phyloP scores from a whole-genome alignment of 345 rosid species.

The Bruguiera parviflora region DNA sequence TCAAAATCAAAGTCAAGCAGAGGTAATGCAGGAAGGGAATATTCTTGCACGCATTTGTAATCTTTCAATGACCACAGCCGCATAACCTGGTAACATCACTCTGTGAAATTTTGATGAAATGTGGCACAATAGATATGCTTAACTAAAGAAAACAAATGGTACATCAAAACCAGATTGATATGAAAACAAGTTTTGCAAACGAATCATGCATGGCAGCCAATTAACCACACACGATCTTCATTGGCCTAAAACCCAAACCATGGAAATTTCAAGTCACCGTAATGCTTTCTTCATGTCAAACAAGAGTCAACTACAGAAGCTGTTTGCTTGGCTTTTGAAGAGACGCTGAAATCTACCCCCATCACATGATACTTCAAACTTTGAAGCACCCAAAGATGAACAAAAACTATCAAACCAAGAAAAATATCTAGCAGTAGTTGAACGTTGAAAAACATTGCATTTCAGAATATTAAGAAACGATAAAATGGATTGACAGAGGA shows the following conservation, averaged over 20 bases:
- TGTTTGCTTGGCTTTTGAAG: neutral
- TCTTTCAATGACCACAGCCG: slow-evolving; percentile 80
- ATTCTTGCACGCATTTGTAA: slow-evolving; percentile 68
- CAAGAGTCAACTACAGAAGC: neutral
- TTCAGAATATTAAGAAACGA: too few species aligned
- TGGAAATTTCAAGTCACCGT: neutral
- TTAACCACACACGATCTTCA: neutral
- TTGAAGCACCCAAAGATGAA: too few species aligned
- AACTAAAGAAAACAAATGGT: neutral
- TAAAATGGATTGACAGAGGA: too few species aligned
- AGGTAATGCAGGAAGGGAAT: slow-evolving; percentile 51
- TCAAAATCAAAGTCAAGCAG: slow-evolving; percentile 89
- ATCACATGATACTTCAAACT: too few species aligned
- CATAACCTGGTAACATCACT: slow-evolving; percentile 56
- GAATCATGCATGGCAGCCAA: neutral
- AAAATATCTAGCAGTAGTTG: too few species aligned
- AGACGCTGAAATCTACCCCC: too few species aligned
- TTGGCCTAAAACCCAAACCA: neutral
- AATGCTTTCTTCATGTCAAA: neutral
- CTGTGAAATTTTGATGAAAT: slow-evolving; percentile 10
- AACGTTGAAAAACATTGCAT: too few species aligned
- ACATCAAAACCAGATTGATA: slow-evolving; percentile 3
- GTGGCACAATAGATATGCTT: neutral
- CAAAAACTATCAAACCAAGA: too few species aligned
- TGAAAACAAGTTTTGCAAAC: neutral